Base-by-base conservation (phyloP, 306 rosid species). In the Corylus americana region DNA sequence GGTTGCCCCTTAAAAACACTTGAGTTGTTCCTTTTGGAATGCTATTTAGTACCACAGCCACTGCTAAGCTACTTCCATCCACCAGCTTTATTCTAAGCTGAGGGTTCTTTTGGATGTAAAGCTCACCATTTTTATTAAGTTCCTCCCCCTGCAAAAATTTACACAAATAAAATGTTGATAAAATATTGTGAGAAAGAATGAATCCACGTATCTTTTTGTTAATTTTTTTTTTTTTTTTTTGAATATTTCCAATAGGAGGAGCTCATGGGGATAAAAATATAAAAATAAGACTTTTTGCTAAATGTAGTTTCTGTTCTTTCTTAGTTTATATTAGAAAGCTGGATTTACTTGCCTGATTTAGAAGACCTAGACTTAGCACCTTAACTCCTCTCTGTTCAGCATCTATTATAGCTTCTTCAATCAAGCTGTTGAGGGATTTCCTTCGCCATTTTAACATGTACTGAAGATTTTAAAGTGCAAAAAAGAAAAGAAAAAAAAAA, bases 1-100 rank as follows among this genome's bases (percentile, higher is more conserved):
- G 88, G 0, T 85, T 80, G 47, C 91, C 88, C 44, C 79, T 77
- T 2, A 87, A 74, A 5, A 87, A 42, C 5, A 87, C 85, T 68
- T 87, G 81, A 20, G 87, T 80, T 12, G 88, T 78, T n/a, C 59
- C 81, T 64, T 82, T 78, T 3, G 91, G 88, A 66, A 85, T 79
- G 69, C 55, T 79, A 76, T 84, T 82, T 2, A 85, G 68, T 3
- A 87, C 50, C 4, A 80, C 73, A 42, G 78, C 86, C 55, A 74
- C 86, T 1, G 79, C 85, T 11, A 87, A 69, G 74, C 85, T 79
- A 49, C 86, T 82, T 8, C 90, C 88, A 74, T 87, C 90, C 39
- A 87, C 90, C 75, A 87, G 49, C 66, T 67, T 87, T 8, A 84
- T n/a, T 39, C 61, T 84, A 27, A 87, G 48, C 35, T 82, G 3